A percentile compares a stretch with the other conserved stretches of the same genome.
Conservation (phyloP, 1,284 basidiomycete species). For the Bondarzewia mesenterica region DNA sequence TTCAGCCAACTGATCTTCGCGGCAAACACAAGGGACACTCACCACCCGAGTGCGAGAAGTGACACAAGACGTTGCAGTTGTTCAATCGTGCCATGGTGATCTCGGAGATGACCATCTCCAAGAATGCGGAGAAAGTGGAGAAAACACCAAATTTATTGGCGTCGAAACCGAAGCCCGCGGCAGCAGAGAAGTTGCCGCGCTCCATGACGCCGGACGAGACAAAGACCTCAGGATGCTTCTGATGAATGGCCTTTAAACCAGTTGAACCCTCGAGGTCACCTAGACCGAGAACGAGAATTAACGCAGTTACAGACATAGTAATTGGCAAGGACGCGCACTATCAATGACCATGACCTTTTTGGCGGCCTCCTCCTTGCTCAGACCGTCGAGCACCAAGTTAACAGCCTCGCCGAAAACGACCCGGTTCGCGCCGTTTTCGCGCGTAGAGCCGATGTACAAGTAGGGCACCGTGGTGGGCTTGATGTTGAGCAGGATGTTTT, state of each 20-base stretch:
- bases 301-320: constrained; percentile 3
- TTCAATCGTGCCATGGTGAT: constrained; percentile 86
- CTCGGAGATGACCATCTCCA: constrained; percentile 84
- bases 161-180: constrained; percentile 79
- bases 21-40: constrained; percentile 15
- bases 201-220: constrained; percentile 80
- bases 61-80: constrained; percentile 76
- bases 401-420: constrained; percentile 80
- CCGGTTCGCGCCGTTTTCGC: constrained; percentile 72
- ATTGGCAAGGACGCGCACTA: constrained; percentile 35
- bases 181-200: constrained; percentile 75
- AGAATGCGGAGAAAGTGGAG: constrained; percentile 83
- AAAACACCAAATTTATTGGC: constrained; percentile 72
- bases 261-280: constrained; percentile 82
- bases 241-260: constrained; percentile 77
- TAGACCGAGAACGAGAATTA: constrained; percentile 15
- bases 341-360: constrained; percentile 81
- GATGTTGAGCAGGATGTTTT: constrained; percentile 56
- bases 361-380: constrained; percentile 70
- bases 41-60: constrained; percentile 85
- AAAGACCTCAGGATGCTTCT: constrained; percentile 83
- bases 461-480: constrained; percentile 52
- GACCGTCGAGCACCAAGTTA: constrained; percentile 62
- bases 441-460: constrained; percentile 58
- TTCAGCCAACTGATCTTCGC: not conserved